Conservation (phyloP, 2,329 filamentous ascomycete species). For the Exserohilum turcica region DNA sequence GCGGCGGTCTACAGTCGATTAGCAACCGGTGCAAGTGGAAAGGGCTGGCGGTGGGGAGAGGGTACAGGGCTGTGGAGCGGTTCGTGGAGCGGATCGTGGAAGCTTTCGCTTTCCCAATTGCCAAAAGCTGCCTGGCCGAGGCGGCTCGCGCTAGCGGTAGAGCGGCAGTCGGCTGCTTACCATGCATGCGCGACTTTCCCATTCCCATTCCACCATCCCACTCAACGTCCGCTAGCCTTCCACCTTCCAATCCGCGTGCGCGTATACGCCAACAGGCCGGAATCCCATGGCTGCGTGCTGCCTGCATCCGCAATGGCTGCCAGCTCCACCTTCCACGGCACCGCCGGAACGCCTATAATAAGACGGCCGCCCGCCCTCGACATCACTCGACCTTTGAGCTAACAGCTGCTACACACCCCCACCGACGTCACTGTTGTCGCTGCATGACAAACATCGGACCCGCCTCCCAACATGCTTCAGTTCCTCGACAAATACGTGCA, state of each 20-base stretch:
- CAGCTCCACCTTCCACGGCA: constrained; percentile 1
- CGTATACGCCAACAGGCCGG: background rate
- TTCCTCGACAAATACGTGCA: constrained; percentile 36
- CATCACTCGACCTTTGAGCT: constrained; percentile 3
- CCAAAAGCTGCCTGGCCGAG: constrained; percentile 13
- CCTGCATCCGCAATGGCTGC: constrained; percentile 5
- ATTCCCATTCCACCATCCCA: background rate
- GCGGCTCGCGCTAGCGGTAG: constrained; percentile 13
- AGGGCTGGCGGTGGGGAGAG: background rate
- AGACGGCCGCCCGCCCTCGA: constrained; percentile 3
- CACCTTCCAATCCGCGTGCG: background rate
- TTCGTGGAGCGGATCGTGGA: background rate
- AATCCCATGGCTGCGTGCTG: background rate
- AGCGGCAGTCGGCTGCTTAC: background rate
- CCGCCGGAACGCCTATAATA: background rate
- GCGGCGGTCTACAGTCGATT: constrained; percentile 17
- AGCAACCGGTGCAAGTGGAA: constrained; percentile 5
- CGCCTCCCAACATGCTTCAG: constrained; percentile 26
- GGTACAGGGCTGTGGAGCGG: too few relatives aligned
- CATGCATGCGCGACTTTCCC: constrained; percentile 4
- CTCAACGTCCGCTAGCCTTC: background rate
- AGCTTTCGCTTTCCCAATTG: constrained; percentile 7
- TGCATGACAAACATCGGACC: constrained; percentile 8
- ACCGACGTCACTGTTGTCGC: constrained; percentile 21
- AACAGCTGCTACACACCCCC: constrained; percentile 13